Base-by-base conservation (phyloP, 257 asterid genomes). In the Primulina tabacum region DNA sequence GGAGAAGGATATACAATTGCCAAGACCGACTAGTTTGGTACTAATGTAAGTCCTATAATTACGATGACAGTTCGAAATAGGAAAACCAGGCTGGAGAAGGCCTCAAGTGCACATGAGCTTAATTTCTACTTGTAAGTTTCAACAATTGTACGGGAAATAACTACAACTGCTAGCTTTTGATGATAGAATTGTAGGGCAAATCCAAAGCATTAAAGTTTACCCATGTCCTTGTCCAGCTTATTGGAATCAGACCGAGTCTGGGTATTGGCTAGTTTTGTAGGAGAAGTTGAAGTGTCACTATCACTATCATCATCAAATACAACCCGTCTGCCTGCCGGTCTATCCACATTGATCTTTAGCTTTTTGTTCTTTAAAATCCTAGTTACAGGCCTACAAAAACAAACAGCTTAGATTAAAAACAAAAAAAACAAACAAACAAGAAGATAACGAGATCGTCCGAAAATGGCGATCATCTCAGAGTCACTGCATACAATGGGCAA, bases 291-390 rank as follows among this genome's bases (percentile, higher is more conserved):
- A 61, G 95, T 84, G 78, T 89, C 81, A 75, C 99, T 96, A 78
- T 82, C 96, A n/a, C 91, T 24, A 24, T 24, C 99, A 74, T 94
- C 98, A 74, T 91, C 97, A 82, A 94, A 94, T 55, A 91, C 97
- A 79, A 94, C 92, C 89, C 96, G 82, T 8, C 87, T 85, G 56
- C 99, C 97, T 43, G 85, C 85, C 26, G 99, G 98, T 80, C 97
- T 85, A 78, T 89, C 90, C 78, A 80, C 60, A 71, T 88, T 90
- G 82, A 92, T 92, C 94, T 92, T 92, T 84, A 92, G 80, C 92
- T 90, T 92, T 86, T 90, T 92, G 65, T 88, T 87, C 95, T 90
- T 92, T 58, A 73, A 74, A 64, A 89, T 76, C 84, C 95, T 87
- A 21, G 92, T 87, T 28, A 77, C 82, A 70, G 84, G 82, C 86